A percentile compares a stretch with the other conserved stretches of the same genome.
phyloP scores from a whole-genome alignment of 345 rosid species.

The Eucalyptus regnans region DNA sequence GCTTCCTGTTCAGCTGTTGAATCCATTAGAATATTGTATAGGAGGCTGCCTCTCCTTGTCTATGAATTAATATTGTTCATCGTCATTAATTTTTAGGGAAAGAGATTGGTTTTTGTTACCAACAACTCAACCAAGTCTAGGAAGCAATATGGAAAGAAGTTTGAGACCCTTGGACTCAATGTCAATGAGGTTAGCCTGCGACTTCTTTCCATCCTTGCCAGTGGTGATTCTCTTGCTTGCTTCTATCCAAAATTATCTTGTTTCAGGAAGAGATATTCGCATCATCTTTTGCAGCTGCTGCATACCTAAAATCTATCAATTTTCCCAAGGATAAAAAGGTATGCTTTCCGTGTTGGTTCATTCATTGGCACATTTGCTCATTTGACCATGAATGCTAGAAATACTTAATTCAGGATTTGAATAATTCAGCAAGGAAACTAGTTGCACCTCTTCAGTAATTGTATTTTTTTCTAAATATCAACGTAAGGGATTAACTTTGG shows the following conservation, averaged over 20 bases:
- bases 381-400: neutral
- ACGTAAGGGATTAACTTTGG: neutral
- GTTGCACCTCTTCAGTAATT: neutral
- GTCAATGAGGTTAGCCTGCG: constrained; percentile 55
- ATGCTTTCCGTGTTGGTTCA: neutral
- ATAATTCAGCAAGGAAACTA: neutral
- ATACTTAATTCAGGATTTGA: neutral
- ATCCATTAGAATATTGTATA: neutral
- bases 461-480: neutral
- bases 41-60: neutral
- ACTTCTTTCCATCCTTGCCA: neutral
- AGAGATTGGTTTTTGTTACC: constrained; percentile 89
- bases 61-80: neutral
- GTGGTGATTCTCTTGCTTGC: neutral
- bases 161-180: constrained; percentile 76
- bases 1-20: neutral
- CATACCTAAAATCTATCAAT: constrained; percentile 76
- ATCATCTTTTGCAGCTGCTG: constrained; percentile 95
- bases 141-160: constrained; percentile 94
- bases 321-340: constrained; percentile 96
- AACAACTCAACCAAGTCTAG: constrained; percentile 96
- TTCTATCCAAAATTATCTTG: neutral
- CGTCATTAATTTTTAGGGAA: constrained; percentile 37
- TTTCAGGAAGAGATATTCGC: constrained; percentile 95
- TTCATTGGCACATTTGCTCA: neutral